A percentile compares a stretch with the other conserved stretches of the same genome.
Evolutionary conservation across 805 yeast species (phyloP).

Genomic region (Priceomyces fermenticarens): DNA sequence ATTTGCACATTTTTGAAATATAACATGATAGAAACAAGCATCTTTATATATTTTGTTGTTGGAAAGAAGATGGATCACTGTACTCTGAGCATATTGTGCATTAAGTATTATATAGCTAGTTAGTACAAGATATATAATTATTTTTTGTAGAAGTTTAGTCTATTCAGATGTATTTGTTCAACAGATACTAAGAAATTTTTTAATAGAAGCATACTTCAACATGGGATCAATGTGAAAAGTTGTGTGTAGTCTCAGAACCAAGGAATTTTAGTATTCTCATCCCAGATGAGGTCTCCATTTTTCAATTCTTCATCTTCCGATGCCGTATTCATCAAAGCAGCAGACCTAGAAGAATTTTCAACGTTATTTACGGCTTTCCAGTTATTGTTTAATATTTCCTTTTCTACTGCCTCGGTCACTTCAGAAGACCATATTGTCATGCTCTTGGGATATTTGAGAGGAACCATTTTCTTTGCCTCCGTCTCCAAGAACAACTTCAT

Average conservation of each 20-base stretch:
- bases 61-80: neutral
- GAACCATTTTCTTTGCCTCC: neutral
- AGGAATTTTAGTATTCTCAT: constrained; percentile 38
- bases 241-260: constrained; percentile 29
- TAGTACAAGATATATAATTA: too few species aligned
- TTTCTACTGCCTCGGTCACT: constrained; percentile 12
- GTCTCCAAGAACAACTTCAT: constrained; percentile 10
- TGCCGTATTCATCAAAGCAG: constrained; percentile 24
- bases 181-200: too few species aligned
- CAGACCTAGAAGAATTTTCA: constrained; percentile 36
- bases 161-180: too few species aligned
- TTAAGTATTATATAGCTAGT: too few species aligned
- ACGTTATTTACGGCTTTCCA: constrained; percentile 10
- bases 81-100: too few species aligned
- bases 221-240: too few species aligned
- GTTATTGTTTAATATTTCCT: constrained; percentile 12
- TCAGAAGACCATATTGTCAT: constrained; percentile 36
- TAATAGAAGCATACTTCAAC: too few species aligned
- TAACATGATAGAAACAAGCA: neutral
- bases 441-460: constrained; percentile 8
- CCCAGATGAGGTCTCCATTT: constrained; percentile 35
- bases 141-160: too few species aligned
- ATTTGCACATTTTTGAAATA: constrained; percentile 9
- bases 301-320: constrained; percentile 22
- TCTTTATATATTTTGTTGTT: neutral